Conservation (phyloP, 495 filamentous ascomycete genomes). For the Aspergillus kassunensis region DNA sequence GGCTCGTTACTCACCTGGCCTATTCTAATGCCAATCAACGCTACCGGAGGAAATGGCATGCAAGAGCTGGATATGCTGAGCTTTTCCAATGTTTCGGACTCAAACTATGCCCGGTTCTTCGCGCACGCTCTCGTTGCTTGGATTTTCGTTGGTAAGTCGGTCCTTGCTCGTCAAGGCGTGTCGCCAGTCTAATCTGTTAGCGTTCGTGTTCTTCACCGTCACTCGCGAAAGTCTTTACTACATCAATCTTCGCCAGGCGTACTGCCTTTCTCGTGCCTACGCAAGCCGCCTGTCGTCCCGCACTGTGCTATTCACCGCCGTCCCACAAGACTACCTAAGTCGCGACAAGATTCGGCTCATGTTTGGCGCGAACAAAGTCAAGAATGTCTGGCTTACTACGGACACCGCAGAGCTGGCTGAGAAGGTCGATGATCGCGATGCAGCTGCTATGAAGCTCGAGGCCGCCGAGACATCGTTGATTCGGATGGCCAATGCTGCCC, state of each 20-base stretch:
- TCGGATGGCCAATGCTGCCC: conserved; percentile 71
- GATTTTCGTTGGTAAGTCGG: conserved; percentile 62
- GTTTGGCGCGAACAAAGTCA: conserved; percentile 69
- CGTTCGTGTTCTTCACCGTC: conserved; percentile 84
- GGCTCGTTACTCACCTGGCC: conserved; percentile 82
- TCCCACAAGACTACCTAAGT: conserved; percentile 70
- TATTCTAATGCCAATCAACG: conserved; percentile 81
- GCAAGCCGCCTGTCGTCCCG: conserved; percentile 86
- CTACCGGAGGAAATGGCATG: conserved; percentile 58
- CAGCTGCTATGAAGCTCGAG: conserved; percentile 80
- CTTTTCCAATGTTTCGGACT: conserved; percentile 62
- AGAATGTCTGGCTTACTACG: conserved; percentile 80
- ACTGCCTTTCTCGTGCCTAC: conserved; percentile 82
- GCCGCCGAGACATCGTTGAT: conserved; percentile 86
- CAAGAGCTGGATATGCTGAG: conserved; percentile 74
- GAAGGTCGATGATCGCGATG: conserved; percentile 78
- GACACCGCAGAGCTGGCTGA: conserved; percentile 80
- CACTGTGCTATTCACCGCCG: conserved; percentile 87
- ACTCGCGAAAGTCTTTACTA: conserved; percentile 90
- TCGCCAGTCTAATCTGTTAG: conserved; percentile 19
- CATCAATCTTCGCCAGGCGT: conserved; percentile 94
- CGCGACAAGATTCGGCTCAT: conserved; percentile 69
- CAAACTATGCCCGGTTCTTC: conserved; percentile 60
- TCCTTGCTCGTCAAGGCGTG: background rate
- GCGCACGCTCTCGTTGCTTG: conserved; percentile 71